Conservation (phyloP, 2,329 filamentous ascomycete genomes). For the Talaromyces sp. region DNA sequence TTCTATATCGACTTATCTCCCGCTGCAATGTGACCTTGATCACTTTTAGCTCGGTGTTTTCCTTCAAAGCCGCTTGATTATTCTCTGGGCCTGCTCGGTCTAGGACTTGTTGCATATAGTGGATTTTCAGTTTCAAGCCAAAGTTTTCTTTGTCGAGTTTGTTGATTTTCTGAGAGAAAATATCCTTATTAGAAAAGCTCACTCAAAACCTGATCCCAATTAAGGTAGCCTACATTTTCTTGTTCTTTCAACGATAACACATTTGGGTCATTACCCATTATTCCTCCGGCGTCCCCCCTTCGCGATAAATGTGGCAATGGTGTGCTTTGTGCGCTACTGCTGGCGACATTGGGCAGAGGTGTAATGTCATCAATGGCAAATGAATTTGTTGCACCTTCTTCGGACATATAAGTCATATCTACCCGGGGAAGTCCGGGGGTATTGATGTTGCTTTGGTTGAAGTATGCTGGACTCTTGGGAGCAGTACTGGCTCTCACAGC, state of each 20-base stretch:
- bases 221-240: conserved; percentile 60
- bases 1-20: conserved; percentile 80
- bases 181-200: not conserved
- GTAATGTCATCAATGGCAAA: conserved; percentile 58
- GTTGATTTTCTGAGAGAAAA: conserved; percentile 64
- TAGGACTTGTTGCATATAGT: conserved; percentile 88
- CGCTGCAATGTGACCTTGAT: conserved; percentile 83
- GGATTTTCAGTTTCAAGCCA: conserved; percentile 90
- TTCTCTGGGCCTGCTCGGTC: conserved; percentile 83
- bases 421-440: conserved; percentile 68
- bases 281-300: conserved; percentile 51
- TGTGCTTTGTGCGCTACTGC: conserved; percentile 76
- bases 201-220: not conserved
- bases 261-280: conserved; percentile 73
- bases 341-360: conserved; percentile 67
- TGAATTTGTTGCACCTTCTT: conserved; percentile 55
- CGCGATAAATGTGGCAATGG: conserved; percentile 66
- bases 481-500: conserved; percentile 51
- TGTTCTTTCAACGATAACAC: conserved; percentile 89
- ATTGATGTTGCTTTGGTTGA: conserved; percentile 62
- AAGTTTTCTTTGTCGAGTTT: conserved; percentile 99
- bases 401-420: conserved; percentile 64
- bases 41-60: conserved; percentile 95
- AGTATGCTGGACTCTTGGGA: conserved; percentile 62
- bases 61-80: conserved; percentile 80